phyloP scores from a whole-genome alignment of 306 rosid genomes.

The Acmispon strigosus region DNA sequence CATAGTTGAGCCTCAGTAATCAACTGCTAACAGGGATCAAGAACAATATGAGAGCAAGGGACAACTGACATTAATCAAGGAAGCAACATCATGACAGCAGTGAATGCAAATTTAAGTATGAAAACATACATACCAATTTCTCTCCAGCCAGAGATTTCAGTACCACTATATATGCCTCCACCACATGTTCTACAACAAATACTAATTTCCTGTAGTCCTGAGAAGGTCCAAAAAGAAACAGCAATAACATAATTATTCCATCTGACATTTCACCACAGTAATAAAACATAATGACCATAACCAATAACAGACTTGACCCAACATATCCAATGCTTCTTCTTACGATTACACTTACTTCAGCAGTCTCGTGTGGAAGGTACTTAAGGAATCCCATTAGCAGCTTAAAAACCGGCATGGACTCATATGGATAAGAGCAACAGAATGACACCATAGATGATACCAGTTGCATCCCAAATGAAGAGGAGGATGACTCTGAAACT shows the following conservation, averaged over 20 bases:
- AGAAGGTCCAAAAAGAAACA: constrained; percentile 15
- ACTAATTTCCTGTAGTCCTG: constrained; percentile 67
- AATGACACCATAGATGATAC: constrained; percentile 55
- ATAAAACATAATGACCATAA: constrained; percentile 7
- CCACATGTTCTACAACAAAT: constrained; percentile 45
- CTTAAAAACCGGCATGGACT: constrained; percentile 62
- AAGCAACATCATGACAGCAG: not conserved
- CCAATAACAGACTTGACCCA: not conserved
- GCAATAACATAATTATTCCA: not conserved
- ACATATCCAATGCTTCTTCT: constrained; percentile 10
- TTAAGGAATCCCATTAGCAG: constrained; percentile 54
- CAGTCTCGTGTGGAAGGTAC: constrained; percentile 41
- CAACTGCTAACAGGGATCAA: constrained; percentile 38
- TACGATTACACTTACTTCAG: constrained; percentile 52
- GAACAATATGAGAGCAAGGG: constrained; percentile 2
- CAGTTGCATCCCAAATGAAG: constrained; percentile 55
- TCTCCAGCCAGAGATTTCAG: constrained; percentile 50
- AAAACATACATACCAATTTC: constrained; percentile 56
- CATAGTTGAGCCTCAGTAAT: constrained; percentile 60
- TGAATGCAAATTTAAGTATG: not conserved
- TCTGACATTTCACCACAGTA: not conserved
- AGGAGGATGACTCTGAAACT: constrained; percentile 38
- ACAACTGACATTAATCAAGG: not conserved
- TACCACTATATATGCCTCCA: constrained; percentile 64
- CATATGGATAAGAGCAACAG: constrained; percentile 63